Conservation (phyloP, 2,329 filamentous ascomycete genomes). For the Aspergillus persii region DNA sequence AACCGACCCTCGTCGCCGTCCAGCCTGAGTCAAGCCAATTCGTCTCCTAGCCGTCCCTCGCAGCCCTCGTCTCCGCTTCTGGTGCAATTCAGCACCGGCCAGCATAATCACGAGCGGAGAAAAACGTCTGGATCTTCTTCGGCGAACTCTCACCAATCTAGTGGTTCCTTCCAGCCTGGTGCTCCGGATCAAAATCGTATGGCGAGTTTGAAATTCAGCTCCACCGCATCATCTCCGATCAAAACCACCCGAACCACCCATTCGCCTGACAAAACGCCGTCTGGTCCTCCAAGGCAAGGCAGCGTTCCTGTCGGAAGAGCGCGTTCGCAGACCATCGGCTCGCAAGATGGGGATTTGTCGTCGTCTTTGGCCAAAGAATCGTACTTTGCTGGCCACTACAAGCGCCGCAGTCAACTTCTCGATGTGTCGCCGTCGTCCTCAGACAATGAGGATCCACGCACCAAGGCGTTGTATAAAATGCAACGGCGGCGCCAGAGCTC, state of each 20-base stretch:
- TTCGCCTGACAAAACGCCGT: conserved; percentile 61
- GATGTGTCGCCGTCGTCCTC: conserved; percentile 97
- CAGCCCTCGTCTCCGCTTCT: conserved; percentile 85
- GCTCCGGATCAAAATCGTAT: conserved; percentile 69
- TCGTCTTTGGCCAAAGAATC: conserved; percentile 59
- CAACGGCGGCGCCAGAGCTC: conserved; percentile 94
- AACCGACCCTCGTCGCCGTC: conserved; percentile 87
- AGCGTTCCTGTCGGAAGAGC: conserved; percentile 67
- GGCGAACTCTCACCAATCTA: conserved; percentile 75
- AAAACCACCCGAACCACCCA: conserved; percentile 43
- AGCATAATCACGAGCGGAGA: conserved; percentile 70
- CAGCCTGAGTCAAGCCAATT: conserved; percentile 71
- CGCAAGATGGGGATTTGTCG: conserved; percentile 82
- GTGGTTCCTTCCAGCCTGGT: conserved; percentile 65
- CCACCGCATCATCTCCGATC: conserved; percentile 55
- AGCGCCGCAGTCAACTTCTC: conserved; percentile 89
- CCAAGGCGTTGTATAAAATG: conserved; percentile 85
- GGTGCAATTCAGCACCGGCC: conserved; percentile 90
- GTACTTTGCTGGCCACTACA: conserved; percentile 70
- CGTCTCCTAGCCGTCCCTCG: conserved; percentile 83
- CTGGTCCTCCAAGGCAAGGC: conserved; percentile 60
- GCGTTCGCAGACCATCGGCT: conserved; percentile 88
- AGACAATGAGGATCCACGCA: conserved; percentile 91
- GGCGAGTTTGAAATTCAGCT: conserved; percentile 50
- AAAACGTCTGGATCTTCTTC: conserved; percentile 92